Conservation (phyloP, 306 rosid species). For the Malus domestica region DNA sequence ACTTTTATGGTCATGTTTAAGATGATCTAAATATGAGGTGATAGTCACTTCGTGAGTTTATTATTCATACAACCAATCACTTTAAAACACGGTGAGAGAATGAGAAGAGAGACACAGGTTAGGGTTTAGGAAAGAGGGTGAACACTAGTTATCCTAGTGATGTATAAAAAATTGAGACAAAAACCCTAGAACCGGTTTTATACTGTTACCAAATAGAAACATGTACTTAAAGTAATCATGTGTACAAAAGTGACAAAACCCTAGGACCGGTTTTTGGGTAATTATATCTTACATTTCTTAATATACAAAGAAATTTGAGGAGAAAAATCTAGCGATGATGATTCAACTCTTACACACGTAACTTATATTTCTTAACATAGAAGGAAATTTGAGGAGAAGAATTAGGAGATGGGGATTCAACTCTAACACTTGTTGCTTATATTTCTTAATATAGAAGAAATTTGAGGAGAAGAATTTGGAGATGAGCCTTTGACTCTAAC, state of each 20-base stretch:
- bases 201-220: background rate
- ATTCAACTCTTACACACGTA: background rate
- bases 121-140: too few species aligned
- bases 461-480: background rate
- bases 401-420: background rate
- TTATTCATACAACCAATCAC: too few species aligned
- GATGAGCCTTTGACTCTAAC: background rate
- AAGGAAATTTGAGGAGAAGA: background rate
- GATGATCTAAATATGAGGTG: too few species aligned
- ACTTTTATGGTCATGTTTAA: too few species aligned
- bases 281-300: background rate
- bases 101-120: background rate
- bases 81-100: background rate
- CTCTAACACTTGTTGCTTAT: background rate
- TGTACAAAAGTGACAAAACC: background rate
- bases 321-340: too few species aligned
- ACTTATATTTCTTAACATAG: too few species aligned
- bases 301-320: background rate
- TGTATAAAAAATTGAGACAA: background rate
- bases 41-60: too few species aligned
- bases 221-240: background rate
- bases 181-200: background rate
- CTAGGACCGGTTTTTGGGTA: background rate
- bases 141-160: too few species aligned
- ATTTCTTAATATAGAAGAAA: background rate